These are phyloP conservation scores for Calonectria hongkongensis DNA, from an alignment of 2,329 filamentous ascomycete genomes.

Conservation along the genomic window DNA sequence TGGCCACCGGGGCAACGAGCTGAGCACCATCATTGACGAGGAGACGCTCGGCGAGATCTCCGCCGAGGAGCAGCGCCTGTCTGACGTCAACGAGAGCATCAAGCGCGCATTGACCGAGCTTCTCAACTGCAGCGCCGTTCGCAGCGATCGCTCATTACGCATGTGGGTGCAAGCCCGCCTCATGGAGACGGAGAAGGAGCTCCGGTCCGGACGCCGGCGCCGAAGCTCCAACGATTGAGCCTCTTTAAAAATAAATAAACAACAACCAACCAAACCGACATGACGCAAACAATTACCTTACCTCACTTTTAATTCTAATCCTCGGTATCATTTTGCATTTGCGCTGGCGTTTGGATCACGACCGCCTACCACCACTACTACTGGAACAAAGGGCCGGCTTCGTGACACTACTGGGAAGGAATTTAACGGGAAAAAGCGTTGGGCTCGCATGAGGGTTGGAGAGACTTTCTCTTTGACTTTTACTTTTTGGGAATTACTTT, in stretches of 20 bases:
- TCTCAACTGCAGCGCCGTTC: constrained; percentile 75
- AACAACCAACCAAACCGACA: constrained; percentile 28
- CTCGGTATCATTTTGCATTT: constrained; percentile 35
- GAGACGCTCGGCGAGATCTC: constrained; percentile 69
- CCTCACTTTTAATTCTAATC: constrained; percentile 37
- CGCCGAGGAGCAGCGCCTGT: constrained; percentile 72
- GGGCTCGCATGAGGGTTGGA: constrained; percentile 22
- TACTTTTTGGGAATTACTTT: constrained; percentile 2
- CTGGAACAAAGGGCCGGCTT: constrained; percentile 17
- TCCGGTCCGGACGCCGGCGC: constrained; percentile 71
- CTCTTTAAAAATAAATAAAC: background rate
- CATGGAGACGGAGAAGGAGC: constrained; percentile 76
- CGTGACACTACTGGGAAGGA: constrained; percentile 14
- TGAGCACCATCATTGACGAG: constrained; percentile 68
- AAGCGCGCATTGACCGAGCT: constrained; percentile 77
- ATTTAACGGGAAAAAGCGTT: constrained; percentile 33
- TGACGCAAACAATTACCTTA: constrained; percentile 7
- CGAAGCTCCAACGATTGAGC: constrained; percentile 62
- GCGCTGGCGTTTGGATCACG: constrained; percentile 38
- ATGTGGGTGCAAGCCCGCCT: constrained; percentile 76
- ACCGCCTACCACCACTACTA: background rate
- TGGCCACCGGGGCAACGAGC: constrained; percentile 50
- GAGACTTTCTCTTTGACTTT: constrained; percentile 21
- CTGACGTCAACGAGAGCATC: constrained; percentile 75
- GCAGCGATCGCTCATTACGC: constrained; percentile 70